phyloP scores from a whole-genome alignment of 495 filamentous ascomycete genomes.

The Haplographium delicatum region DNA sequence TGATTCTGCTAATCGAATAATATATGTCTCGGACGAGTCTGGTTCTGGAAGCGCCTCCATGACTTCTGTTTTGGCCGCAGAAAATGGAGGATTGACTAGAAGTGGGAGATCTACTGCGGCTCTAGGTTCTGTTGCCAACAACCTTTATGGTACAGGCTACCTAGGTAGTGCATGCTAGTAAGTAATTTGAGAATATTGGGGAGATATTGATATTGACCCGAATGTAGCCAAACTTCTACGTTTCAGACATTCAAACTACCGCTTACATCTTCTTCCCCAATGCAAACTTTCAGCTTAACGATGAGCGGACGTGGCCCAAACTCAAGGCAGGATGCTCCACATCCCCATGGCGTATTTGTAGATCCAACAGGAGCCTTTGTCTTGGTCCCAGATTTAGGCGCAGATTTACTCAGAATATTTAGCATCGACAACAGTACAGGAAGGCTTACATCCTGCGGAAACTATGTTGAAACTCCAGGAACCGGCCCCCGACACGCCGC shows the following conservation, averaged over 20 bases:
- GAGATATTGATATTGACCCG: neutral
- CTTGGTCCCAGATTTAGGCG: constrained; percentile 63
- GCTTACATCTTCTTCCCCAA: neutral
- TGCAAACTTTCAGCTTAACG: constrained; percentile 9
- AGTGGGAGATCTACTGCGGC: neutral
- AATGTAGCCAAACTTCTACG: constrained; percentile 8
- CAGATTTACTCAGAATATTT: constrained; percentile 61
- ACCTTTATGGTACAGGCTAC: constrained; percentile 11
- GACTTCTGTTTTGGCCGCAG: neutral
- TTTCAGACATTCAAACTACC: constrained; percentile 18
- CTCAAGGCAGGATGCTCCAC: constrained; percentile 50
- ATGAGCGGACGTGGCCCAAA: constrained; percentile 10
- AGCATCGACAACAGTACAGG: constrained; percentile 39
- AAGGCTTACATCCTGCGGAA: constrained; percentile 30
- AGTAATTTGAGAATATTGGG: neutral
- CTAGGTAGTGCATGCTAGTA: constrained; percentile 20
- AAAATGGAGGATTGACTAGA: constrained; percentile 9
- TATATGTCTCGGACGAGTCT: constrained; percentile 14
- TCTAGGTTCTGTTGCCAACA: constrained; percentile 13
- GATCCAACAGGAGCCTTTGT: constrained; percentile 63
- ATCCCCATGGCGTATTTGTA: constrained; percentile 62
- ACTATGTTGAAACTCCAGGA: constrained; percentile 35
- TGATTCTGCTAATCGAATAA: constrained; percentile 4
- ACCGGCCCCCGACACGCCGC: constrained; percentile 62
- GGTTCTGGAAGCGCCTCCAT: constrained; percentile 2